Conservation (phyloP, 2,329 filamentous ascomycete species). For the Paracamarosporium sp. region DNA sequence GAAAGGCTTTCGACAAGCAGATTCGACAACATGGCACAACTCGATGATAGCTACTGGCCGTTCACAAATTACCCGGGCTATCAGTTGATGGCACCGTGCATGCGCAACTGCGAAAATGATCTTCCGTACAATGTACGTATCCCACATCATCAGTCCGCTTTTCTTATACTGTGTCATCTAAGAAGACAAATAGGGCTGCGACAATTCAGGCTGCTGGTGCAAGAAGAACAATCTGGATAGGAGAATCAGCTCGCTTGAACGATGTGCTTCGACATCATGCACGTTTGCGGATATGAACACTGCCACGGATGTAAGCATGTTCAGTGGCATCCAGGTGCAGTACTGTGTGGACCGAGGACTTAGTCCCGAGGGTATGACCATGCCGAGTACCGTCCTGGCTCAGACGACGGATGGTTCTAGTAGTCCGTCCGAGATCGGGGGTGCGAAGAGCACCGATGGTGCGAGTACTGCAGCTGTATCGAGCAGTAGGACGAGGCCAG, state of each 20-base stretch:
- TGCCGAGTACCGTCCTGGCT: slow-evolving; percentile 15
- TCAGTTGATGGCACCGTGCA: slow-evolving; percentile 19
- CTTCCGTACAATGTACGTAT: slow-evolving; percentile 16
- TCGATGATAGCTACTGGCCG: slow-evolving; percentile 15
- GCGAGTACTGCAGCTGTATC: not conserved
- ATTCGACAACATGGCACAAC: slow-evolving; percentile 13
- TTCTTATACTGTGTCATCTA: not conserved
- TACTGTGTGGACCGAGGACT: slow-evolving; percentile 16
- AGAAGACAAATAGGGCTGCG: slow-evolving; percentile 15
- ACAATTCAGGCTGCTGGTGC: slow-evolving; percentile 23
- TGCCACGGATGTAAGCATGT: slow-evolving; percentile 13
- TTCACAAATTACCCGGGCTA: slow-evolving; percentile 17
- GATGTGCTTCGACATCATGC: slow-evolving; percentile 18
- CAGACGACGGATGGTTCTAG: slow-evolving; percentile 4
- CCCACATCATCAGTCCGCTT: not conserved
- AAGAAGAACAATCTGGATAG: slow-evolving; percentile 24
- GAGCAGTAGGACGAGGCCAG: slow-evolving; percentile 4
- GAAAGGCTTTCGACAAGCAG: not conserved
- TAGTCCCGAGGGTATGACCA: slow-evolving; percentile 17
- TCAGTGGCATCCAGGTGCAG: slow-evolving; percentile 17
- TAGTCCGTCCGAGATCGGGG: slow-evolving; percentile 7
- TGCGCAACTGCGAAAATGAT: slow-evolving; percentile 14
- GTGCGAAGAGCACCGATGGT: not conserved
- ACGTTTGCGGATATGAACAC: slow-evolving; percentile 24
- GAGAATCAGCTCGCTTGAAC: slow-evolving; percentile 5